Conservation (phyloP, 2,329 filamentous ascomycete genomes). For the Cordyceps pruinosa region DNA sequence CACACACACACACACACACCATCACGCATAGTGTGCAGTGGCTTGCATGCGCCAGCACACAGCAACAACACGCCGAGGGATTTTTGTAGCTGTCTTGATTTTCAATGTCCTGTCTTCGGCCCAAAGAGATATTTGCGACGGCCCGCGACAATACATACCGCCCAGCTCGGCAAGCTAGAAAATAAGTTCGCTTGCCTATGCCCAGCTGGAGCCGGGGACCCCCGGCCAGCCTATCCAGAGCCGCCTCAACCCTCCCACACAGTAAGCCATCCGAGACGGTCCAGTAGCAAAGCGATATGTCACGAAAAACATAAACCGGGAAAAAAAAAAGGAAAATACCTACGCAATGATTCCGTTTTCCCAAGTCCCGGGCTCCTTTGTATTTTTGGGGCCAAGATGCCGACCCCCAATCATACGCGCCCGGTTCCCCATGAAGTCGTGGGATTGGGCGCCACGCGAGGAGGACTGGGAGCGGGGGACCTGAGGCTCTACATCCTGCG, state of each 20-base stretch:
- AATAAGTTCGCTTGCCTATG: not conserved
- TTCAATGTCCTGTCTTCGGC: not conserved
- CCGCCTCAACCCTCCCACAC: conserved; percentile 3
- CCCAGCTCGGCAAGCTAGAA: not conserved
- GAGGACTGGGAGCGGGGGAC: not conserved
- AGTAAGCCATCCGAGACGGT: not conserved
- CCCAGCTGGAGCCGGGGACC: not conserved
- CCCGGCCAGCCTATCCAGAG: conserved; percentile 8
- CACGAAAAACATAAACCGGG: too few relatives aligned
- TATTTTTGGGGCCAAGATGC: not conserved
- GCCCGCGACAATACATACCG: too few relatives aligned
- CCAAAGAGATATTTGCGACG: not conserved
- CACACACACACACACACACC: not conserved
- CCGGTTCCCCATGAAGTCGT: not conserved
- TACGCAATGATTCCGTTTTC: too few relatives aligned
- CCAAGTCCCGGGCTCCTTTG: not conserved
- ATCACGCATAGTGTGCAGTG: not conserved
- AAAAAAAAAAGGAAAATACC: too few relatives aligned
- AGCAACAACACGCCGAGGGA: not conserved
- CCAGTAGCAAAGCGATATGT: not conserved
- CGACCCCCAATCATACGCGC: conserved; percentile 1
- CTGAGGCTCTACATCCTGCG: not conserved
- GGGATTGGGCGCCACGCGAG: conserved; percentile 6
- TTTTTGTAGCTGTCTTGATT: not conserved
- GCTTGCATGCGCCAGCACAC: conserved; percentile 2